Base-by-base conservation (phyloP, 1,284 basidiomycete species). In the Heliocybe sulcata region DNA sequence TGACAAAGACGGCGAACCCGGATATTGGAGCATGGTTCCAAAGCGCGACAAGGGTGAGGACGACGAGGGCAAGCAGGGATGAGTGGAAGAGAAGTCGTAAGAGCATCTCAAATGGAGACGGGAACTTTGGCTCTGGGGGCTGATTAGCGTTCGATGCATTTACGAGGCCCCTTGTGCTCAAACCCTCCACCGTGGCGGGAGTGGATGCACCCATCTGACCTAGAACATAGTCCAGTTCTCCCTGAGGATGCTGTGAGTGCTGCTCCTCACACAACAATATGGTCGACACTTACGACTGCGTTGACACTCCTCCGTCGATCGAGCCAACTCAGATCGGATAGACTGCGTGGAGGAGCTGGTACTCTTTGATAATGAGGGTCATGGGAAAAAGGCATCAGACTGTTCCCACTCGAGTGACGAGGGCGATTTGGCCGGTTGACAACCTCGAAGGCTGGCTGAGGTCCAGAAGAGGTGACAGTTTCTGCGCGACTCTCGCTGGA, bases 311-410 rank as follows among this genome's bases (percentile, higher is more conserved):
- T 77, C 53, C 88, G 76, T 47, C 84, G 77, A 56, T 84, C 77
- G 23, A 89, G 70, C 88, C 88, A 91, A 63, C 87, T 85, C 55
- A 87, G 73, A 61, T 90, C 85, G 35, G 81, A 80, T 33, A 90
- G 71, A 58, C 77, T 82, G 56, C 79, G 72, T 58, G 66, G 77
- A 54, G 72, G 67, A 38, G 64, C 65, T 59, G 66, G 70, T 19
- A 65, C 63, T 60, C 63, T 64, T 45, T 71, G 72, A 55, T 70
- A 67, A 57, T 67, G 62, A 65, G 72, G 64, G 54, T 68, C 61
- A 64, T 72, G 64, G 64, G 74, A 64, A 67, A 69, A 64, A 4
- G 64, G 72, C 42, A 72, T 68, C n/a, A 77, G 69, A 59, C 76
- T 78, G 56, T 77, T 74, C 20, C 65, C 74, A 56, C 77, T 81